Base-by-base conservation (phyloP, 1,284 basidiomycete species). In the Apiotrichum laibachii region DNA sequence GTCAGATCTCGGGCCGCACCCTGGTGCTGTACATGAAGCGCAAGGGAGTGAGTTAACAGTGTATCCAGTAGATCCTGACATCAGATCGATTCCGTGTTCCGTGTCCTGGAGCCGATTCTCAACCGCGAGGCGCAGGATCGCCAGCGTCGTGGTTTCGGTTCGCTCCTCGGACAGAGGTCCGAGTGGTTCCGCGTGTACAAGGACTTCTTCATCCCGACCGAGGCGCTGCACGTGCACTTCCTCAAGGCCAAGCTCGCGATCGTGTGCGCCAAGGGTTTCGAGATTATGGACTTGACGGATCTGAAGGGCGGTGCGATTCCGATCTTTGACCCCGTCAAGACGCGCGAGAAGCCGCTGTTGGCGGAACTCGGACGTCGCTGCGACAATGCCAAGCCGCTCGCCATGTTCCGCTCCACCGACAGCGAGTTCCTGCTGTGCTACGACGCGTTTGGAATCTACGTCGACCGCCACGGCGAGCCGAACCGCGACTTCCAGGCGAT, bases 1-100 rank as follows among this genome's bases (percentile, higher is more conserved):
- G 95, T 21, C 87, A 86, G 60, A 82, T 95, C 40, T 85, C 86
- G 39, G 88, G 86, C 33, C 84, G 92, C 15, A 95, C 92, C 0
- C 80, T 96, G 21, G 88, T 99, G 10, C 87, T 96, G 56, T 97
- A 93, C 77, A 94, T 94, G 87, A 95, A 93, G 82, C 90, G 89
- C 80, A 93, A 89, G 80, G 90, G 92, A 59, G 90, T 93, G 78
- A 68, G 85, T 80, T 3, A 42, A 45, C 53, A 33, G 16, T 3
- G 21, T 26, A 4, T 19, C 40, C 4, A 53, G 34, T 15, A 2
- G 19, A 5, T 5, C 9, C 53, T 54, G 26, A 54, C 53, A 16
- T 9, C 62, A 86, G 84, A 79, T 88, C 59, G 91, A 96, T 67
- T 92, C 90, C 58, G 87, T 95, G 45, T 96, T 99, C 82, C 87